A percentile compares a stretch with the other conserved stretches of the same genome.
phyloP scores from a whole-genome alignment of 306 rosid genomes.

The Lathyrus sativus region DNA sequence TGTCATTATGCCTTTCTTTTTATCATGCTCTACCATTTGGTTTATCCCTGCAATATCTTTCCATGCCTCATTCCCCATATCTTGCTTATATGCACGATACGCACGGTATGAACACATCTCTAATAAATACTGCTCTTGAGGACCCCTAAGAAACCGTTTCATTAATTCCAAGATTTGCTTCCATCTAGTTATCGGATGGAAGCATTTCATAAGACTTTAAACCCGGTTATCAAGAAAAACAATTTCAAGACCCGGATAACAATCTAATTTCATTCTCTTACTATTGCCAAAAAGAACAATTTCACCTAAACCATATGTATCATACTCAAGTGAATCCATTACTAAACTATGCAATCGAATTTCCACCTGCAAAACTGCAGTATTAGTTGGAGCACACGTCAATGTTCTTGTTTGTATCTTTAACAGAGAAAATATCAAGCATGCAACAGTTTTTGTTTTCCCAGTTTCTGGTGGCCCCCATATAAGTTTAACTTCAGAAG shows the following conservation, averaged over 20 bases:
- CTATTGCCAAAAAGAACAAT: too few relatives aligned
- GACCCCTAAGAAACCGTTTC: conserved; percentile 20
- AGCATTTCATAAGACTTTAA: neutral
- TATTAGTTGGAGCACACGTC: too few relatives aligned
- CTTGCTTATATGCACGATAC: too few relatives aligned
- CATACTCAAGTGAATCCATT: too few relatives aligned
- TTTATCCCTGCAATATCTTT: too few relatives aligned
- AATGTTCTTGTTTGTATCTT: neutral
- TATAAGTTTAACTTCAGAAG: conserved; percentile 39
- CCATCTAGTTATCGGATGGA: conserved; percentile 28
- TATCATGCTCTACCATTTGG: neutral
- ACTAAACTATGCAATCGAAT: too few relatives aligned
- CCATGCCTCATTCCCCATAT: too few relatives aligned
- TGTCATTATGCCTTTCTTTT: neutral
- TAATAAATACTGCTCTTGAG: neutral
- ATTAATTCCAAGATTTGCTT: conserved; percentile 28
- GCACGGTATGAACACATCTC: too few relatives aligned
- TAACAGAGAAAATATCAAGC: neutral
- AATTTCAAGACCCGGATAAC: too few relatives aligned
- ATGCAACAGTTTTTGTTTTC: conserved; percentile 54
- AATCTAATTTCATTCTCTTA: conserved; percentile 35
- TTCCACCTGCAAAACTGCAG: too few relatives aligned
- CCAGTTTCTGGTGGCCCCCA: conserved; percentile 75
- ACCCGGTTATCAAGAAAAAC: conserved; percentile 40
- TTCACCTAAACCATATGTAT: too few relatives aligned